Base-by-base conservation (phyloP, 768 basidiomycete genomes). In the Lactarius psammicola region DNA sequence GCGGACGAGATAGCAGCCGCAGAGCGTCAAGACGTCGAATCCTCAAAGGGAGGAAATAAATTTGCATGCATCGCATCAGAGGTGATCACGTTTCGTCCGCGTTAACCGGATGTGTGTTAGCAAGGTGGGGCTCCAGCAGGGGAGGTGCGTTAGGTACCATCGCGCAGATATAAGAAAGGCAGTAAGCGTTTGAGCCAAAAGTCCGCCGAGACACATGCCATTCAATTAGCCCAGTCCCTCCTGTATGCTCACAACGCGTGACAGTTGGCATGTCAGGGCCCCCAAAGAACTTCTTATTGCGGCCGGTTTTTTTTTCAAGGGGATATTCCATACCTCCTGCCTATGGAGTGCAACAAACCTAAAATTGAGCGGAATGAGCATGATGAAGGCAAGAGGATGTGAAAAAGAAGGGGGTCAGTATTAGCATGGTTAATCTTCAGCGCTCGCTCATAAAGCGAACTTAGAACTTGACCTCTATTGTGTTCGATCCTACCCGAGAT, bases 391-490 rank as follows among this genome's bases (percentile, higher is more conserved):
- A 28, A 70, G 68, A 74, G 17, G 61, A 85, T 67, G 38, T 62
- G 55, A 46, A 55, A 64, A 63, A 62, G 70, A 60, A 62, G 66
- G 69, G 33, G 71, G 59, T 78, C 91, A 93, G 89, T 82, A 92
- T 93, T 92, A 93, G 90, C 90, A 93, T 92, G 90, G 89, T 82
- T 66, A 40, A 66, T 77, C 75, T 79, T 90, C 89, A 81, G 89
- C 88, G 89, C 80, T 76, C 72, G 80, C 78, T 75, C 85, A 87
- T 90, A 83, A 76, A 78, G 80, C 76, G 57, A 63, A 51, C 65
- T 92, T 86, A 87, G 90, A 79, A 89, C 90, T 93, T 92, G 90
- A 92, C 90, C 91, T 89, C 90, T 92, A 84, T 85, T 80, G 81
- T 85, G 74, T 82, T 85, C 81, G 90, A 88, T 90, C 85, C 72